A percentile compares a stretch with the other conserved stretches of the same genome.
Conservation (phyloP, 140 eudicot genomes). For the Cichorium intybus region DNA sequence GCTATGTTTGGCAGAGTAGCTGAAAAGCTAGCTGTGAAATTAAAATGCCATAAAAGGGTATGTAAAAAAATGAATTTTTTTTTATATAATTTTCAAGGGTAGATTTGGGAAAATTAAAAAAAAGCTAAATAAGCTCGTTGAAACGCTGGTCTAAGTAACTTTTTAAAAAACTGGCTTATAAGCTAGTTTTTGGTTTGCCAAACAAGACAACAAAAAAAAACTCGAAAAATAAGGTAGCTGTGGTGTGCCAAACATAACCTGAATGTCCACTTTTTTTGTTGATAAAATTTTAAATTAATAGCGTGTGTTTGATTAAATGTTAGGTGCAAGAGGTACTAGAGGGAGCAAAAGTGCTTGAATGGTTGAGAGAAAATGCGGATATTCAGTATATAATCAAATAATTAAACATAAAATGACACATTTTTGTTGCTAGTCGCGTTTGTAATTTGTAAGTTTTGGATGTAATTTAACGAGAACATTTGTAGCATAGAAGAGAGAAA, state of each 20-base stretch:
- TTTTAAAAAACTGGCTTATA: too few relatives aligned
- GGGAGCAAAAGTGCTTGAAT: conserved; percentile 97
- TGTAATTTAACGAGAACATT: conserved; percentile 20
- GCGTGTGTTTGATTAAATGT: not conserved
- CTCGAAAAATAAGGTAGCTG: too few relatives aligned
- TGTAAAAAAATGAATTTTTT: too few relatives aligned
- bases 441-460: conserved; percentile 12
- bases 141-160: too few relatives aligned
- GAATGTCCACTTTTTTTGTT: not conserved
- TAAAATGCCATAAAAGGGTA: too few relatives aligned
- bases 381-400: conserved; percentile 56
- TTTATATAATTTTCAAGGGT: too few relatives aligned
- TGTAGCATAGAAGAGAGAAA: conserved; percentile 14
- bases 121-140: too few relatives aligned
- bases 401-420: conserved; percentile 20
- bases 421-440: conserved; percentile 27
- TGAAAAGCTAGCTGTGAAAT: too few relatives aligned
- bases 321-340: conserved; percentile 91
- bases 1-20: too few relatives aligned
- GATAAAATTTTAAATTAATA: not conserved
- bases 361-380: conserved; percentile 79
- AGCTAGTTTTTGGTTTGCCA: too few relatives aligned
- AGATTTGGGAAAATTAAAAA: too few relatives aligned
- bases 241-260: not conserved
- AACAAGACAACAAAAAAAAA: too few relatives aligned